Evolutionary conservation across 768 basidiomycete genomes (phyloP).

Genomic region (Kwoniella bestiolae): DNA sequence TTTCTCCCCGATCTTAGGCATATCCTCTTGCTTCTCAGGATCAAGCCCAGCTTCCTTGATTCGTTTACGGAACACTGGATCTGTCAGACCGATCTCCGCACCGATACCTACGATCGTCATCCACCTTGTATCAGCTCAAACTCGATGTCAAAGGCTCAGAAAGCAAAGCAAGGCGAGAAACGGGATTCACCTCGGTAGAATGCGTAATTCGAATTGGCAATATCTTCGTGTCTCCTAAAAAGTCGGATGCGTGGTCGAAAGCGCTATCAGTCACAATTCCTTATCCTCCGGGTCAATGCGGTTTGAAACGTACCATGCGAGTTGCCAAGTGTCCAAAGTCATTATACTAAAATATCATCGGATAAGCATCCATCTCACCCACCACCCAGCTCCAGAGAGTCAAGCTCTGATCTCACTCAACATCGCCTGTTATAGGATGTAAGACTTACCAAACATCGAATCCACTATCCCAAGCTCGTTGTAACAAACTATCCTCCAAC

Average conservation of each 20-base stretch:
- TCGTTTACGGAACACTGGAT: slow-evolving; percentile 23
- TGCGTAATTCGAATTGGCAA: slow-evolving; percentile 66
- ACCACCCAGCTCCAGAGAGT: too few relatives aligned
- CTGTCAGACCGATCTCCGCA: slow-evolving; percentile 19
- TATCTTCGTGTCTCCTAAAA: slow-evolving; percentile 44
- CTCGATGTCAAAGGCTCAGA: too few relatives aligned
- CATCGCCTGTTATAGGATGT: too few relatives aligned
- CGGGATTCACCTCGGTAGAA: slow-evolving; percentile 42
- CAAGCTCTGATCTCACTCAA: too few relatives aligned
- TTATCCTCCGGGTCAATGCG: background rate
- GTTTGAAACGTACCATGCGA: slow-evolving; percentile 15
- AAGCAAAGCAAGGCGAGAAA: background rate
- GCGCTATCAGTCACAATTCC: too few relatives aligned
- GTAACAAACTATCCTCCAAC: slow-evolving; percentile 61
- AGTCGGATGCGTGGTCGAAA: too few relatives aligned
- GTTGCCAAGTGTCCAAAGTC: slow-evolving; percentile 19
- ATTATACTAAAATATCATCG: background rate
- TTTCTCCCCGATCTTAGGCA: slow-evolving; percentile 37
- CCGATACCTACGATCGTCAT: slow-evolving; percentile 5
- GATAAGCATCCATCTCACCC: too few relatives aligned
- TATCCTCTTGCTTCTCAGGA: slow-evolving; percentile 50
- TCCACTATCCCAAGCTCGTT: slow-evolving; percentile 57
- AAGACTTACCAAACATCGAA: slow-evolving; percentile 63
- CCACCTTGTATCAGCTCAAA: too few relatives aligned
- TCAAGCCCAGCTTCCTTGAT: slow-evolving; percentile 58